Conservation (phyloP, 1,284 basidiomycete species). For the Leccinum pachyderme region DNA sequence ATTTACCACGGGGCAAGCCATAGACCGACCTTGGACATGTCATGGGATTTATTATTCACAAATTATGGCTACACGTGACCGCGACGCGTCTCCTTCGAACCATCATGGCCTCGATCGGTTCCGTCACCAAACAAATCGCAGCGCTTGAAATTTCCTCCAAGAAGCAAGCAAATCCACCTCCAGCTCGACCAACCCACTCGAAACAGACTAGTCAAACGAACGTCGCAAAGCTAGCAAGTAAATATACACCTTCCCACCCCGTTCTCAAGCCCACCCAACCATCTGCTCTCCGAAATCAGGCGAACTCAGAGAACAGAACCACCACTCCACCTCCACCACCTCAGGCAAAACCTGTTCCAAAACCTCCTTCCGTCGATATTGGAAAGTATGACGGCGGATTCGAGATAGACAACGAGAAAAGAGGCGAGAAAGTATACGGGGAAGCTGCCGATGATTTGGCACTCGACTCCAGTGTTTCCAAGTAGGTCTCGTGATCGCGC, state of each 20-base stretch:
- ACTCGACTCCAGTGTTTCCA: conserved; percentile 69
- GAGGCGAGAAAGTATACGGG: conserved; percentile 60
- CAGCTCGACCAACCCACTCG: conserved; percentile 39
- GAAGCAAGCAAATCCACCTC: conserved; percentile 32
- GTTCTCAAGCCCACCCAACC: conserved; percentile 37
- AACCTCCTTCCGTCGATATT: conserved; percentile 55
- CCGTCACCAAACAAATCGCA: conserved; percentile 48
- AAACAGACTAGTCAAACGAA: conserved; percentile 55
- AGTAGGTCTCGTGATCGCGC: conserved; percentile 42
- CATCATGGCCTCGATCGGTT: conserved; percentile 43
- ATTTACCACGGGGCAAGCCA: background rate
- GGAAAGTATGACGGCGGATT: conserved; percentile 86
- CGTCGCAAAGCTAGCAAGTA: conserved; percentile 65
- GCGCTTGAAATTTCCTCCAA: conserved; percentile 50
- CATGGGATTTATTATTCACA: no score
- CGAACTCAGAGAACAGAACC: conserved; percentile 27
- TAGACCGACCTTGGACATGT: no score
- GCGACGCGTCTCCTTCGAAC: conserved; percentile 15
- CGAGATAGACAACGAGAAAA: conserved; percentile 73
- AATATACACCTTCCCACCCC: conserved; percentile 59
- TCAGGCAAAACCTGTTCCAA: conserved; percentile 18
- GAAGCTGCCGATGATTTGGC: conserved; percentile 76
- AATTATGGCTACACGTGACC: conserved; percentile 23
- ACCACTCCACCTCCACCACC: conserved; percentile 20
- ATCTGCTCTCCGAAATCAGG: conserved; percentile 42